Base-by-base conservation (phyloP, 1,284 basidiomycete species). In the Apiotrichum domesticum region DNA sequence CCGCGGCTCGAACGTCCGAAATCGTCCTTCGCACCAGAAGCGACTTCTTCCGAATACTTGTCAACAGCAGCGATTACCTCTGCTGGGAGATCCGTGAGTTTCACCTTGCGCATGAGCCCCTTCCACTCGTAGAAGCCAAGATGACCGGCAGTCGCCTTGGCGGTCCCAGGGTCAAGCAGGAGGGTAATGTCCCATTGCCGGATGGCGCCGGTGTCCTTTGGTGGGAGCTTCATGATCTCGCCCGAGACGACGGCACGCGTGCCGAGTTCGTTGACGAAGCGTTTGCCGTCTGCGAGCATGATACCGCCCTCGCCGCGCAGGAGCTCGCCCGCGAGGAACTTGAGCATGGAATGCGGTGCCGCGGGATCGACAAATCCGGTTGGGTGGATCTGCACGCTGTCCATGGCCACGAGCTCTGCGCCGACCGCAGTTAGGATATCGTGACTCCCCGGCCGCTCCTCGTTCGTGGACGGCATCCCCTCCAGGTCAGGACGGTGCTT, bases 381-480 rank as follows among this genome's bases (percentile, higher is more conserved):
- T 10, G 56, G 56, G 43, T 57, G 56, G 35, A 60, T 46, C 46
- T 60, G 58, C 34, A 60, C 58, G 33, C 52, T 54, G 45, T 60
- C 58, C 58, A 60, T 60, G 52, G 56, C 58, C 40, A 57, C 14
- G 1, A 56, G 49, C 7, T 32, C 41, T 0, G 55, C 58, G 45
- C 58, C 58, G 15, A 54, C 39, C 2, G 13, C n/a, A 2, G 40
- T 39, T 10, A 60, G 55, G 13, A 60, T 45, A 4, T 21, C 33
- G 52, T 60, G 58, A 1, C 45, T 47, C 37, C 45, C 55, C 0
- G 52, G 52, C 9, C 37, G 34, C 32, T 45, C 45, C 35, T 56
- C 52, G 52, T 60, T 60, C 32, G 58, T 60, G 32, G 41, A 46
- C 6, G 58, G 58, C 52, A 60, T 35, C 3, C 49, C 58, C 1